Base-by-base conservation (phyloP, 2,329 filamentous ascomycete species). In the Pseudonectria buxi region DNA sequence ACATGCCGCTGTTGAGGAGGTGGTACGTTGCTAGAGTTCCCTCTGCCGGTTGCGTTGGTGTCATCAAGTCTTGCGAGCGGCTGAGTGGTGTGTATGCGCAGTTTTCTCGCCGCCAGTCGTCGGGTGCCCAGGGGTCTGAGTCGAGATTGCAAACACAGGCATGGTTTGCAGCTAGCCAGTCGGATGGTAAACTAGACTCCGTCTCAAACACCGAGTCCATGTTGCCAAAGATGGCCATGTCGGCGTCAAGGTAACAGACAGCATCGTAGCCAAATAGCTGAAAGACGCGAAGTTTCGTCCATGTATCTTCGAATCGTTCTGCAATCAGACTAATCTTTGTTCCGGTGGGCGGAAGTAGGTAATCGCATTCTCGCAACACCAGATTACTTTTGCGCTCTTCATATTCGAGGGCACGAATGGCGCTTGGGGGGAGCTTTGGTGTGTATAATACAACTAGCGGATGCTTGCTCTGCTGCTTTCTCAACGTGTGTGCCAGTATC, bases 121-220 rank as follows among this genome's bases (percentile, higher is more conserved):
- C 32, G 5, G 45, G 46, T 4, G 46, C 46, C 46, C 46, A 49
- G 0, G 45, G 38, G 4, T 49, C 46, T 0, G 28, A 35, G 15
- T 49, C 46, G 9, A 49, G 45, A 16, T 49, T 49, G 9, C 46
- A 49, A 14, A 48, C 46, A 10, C 46, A 49, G 9, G 45, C 46
- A 13, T 49, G 46, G 28, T 49, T 49, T 7, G 46, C 45, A 7
- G 43, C 45, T 14, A 49, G 26, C 46, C 46, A 49, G 28, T 44
- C 45, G 14, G 35, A 11, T 3, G 46, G 46, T 2, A 49, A n/a
- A 30, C 40, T 29, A 6, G 26, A 26, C 3, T 46, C 45, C 1
- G 27, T 30, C 2, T 41, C 24, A 14, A 49, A 48, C 0, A 49
- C 39, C 4, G 32, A 30, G 24, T 49, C 46, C 45, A 48, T 49